phyloP scores from a whole-genome alignment of 805 yeast species.

The Candida cerambycidarum region DNA sequence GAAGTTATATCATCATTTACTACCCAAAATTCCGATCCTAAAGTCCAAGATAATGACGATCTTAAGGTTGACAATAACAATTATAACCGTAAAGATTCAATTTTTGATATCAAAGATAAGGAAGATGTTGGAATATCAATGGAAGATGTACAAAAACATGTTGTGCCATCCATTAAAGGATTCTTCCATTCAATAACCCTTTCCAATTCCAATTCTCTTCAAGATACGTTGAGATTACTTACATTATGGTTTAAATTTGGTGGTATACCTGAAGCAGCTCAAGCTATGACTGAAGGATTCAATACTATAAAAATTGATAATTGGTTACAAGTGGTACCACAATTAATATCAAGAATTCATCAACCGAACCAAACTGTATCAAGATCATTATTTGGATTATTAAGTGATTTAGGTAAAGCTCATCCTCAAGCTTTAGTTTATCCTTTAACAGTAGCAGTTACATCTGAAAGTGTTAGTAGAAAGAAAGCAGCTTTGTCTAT shows the following conservation, averaged over 20 bases:
- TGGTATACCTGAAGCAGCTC: constrained; percentile 87
- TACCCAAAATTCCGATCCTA: constrained; percentile 26
- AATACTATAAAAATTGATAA: constrained; percentile 84
- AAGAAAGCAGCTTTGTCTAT: constrained; percentile 90
- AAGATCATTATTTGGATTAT: constrained; percentile 70
- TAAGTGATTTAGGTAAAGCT: constrained; percentile 87
- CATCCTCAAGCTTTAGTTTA: constrained; percentile 97
- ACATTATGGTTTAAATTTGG: constrained; percentile 97
- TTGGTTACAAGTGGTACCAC: constrained; percentile 96
- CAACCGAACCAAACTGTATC: constrained; percentile 89
- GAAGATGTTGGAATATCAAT: constrained; percentile 30
- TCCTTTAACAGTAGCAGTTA: constrained; percentile 93
- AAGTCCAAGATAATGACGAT: constrained; percentile 19
- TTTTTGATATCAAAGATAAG: constrained; percentile 11
- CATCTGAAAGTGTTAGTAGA: constrained; percentile 85
- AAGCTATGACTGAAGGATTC: constrained; percentile 88
- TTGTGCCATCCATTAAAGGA: constrained; percentile 93
- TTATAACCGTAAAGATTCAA: constrained; percentile 1
- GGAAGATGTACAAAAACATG: constrained; percentile 77
- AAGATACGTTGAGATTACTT: constrained; percentile 84
- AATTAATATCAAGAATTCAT: constrained; percentile 91
- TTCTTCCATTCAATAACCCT: constrained; percentile 92
- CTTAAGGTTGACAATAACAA: not conserved
- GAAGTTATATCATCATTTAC: constrained; percentile 78
- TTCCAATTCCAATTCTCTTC: constrained; percentile 82